These are phyloP conservation scores for Suillus hirtellus DNA, from an alignment of 768 basidiomycete species.

Conservation along the genomic window DNA sequence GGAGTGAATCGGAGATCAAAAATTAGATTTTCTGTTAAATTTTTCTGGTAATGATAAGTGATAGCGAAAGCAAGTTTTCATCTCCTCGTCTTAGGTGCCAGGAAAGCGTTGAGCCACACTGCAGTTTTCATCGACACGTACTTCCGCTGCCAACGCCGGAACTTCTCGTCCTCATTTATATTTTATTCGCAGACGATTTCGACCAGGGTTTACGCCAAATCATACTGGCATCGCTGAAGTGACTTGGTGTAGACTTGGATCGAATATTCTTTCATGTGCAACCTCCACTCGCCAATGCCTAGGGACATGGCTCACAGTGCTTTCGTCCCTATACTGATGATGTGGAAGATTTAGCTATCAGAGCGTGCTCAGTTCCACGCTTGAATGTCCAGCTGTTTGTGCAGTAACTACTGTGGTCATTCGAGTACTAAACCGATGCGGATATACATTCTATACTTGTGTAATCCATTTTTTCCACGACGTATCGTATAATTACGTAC, in stretches of 20 bases:
- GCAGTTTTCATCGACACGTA: neutral
- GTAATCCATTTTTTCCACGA: neutral
- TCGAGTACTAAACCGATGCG: slow-evolving; percentile 77
- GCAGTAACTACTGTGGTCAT: slow-evolving; percentile 50
- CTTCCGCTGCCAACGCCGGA: neutral
- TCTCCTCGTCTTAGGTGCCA: neutral
- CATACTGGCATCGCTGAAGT: neutral
- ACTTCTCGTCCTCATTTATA: neutral
- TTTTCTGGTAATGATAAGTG: neutral
- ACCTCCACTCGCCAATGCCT: slow-evolving; percentile 69
- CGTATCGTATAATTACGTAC: neutral
- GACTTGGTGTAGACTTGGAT: neutral
- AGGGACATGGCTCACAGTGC: slow-evolving; percentile 72
- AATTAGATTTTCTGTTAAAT: slow-evolving; percentile 8
- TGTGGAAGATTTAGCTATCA: slow-evolving; percentile 58
- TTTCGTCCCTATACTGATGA: slow-evolving; percentile 77
- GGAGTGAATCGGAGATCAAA: slow-evolving; percentile 19
- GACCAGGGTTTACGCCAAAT: neutral
- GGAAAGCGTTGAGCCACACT: neutral
- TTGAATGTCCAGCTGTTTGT: slow-evolving; percentile 59
- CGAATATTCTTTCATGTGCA: neutral
- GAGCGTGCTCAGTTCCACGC: slow-evolving; percentile 65
- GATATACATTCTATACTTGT: slow-evolving; percentile 20
- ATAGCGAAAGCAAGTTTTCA: neutral
- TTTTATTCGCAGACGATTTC: neutral